Evolutionary conservation across 441 rosid species (phyloP).

Genomic region (Jatropha multifida): DNA sequence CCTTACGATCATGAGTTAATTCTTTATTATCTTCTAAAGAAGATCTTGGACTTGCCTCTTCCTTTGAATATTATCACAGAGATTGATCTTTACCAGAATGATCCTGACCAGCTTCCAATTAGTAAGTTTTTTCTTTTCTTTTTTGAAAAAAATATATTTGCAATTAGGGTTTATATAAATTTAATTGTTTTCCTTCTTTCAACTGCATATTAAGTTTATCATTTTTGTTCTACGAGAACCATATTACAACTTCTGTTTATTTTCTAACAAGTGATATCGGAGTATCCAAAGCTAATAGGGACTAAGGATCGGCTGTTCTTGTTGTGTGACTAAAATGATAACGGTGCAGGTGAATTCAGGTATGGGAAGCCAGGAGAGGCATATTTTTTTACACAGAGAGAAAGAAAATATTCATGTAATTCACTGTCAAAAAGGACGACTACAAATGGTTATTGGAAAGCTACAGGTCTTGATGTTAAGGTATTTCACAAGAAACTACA

Average conservation of each 20-base stretch:
- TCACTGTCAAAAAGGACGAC: not conserved
- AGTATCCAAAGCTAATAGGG: not conserved
- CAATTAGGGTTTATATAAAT: no score
- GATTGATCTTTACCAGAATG: not conserved
- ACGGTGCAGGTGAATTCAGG: not conserved
- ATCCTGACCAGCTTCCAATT: not conserved
- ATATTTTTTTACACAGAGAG: not conserved
- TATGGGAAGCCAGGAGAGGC: not conserved
- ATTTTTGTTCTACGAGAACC: no score
- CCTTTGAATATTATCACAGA: not conserved
- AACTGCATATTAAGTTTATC: no score
- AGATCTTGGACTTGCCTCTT: not conserved
- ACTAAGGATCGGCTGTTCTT: no score
- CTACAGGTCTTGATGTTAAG: not conserved
- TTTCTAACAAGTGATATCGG: no score
- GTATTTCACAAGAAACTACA: not conserved
- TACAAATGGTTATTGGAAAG: not conserved
- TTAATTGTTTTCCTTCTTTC: no score
- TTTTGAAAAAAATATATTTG: no score
- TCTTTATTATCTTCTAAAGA: not conserved
- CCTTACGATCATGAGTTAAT: not conserved
- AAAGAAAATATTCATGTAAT: not conserved
- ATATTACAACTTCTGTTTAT: no score
- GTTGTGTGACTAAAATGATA: not conserved
- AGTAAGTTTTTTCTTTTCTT: not conserved